Base-by-base conservation (phyloP, 2,329 filamentous ascomycete species). In the Monosporascus sp. region DNA sequence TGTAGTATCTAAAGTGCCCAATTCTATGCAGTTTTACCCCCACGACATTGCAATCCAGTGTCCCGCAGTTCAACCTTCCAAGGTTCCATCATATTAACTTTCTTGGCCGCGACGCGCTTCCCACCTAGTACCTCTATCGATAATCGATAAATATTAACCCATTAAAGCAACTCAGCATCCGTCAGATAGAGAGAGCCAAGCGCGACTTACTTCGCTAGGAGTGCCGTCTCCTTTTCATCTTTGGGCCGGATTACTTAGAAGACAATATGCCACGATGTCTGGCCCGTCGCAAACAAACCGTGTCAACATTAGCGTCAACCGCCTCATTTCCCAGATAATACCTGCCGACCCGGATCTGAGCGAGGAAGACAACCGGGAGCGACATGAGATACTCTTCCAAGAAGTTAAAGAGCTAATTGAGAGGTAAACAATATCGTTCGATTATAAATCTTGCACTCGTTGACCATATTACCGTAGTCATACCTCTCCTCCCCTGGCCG, bases 291-390 rank as follows among this genome's bases (percentile, higher is more conserved):
- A 72, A 62, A 71, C 72, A 59, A 76, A 84, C 70, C 88, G 89
- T 75, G 82, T 95, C 72, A 84, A 87, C 68, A 85, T 85, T 70
- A 90, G 89, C 68, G 85, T 95, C 68, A 84, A 89, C 68, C 86
- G 87, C 71, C 79, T 96, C 67, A 85, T 95, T 67, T 78, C 85
- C 63, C 86, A 88, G 66, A 76, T 93, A 55, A 77, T 94, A 52
- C 88, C 88, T 52, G 75, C 79, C 49, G 78, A 85, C 58, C 78
- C 82, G 41, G 74, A 81, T 58, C 85, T 90, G 61, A 82, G 85
- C 65, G 84, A 89, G 57, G 83, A 82, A n/a, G 72, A 74, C 8
- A 82, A 83, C 20, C 84, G 91, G 66, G 78, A 86, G 62, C 83
- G 87, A 57, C 84, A 89, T 66, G 83, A 89, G 58, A 79, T 82